Evolutionary conservation across 306 rosid genomes (phyloP).

Genomic region (Clitoria ternatea): DNA sequence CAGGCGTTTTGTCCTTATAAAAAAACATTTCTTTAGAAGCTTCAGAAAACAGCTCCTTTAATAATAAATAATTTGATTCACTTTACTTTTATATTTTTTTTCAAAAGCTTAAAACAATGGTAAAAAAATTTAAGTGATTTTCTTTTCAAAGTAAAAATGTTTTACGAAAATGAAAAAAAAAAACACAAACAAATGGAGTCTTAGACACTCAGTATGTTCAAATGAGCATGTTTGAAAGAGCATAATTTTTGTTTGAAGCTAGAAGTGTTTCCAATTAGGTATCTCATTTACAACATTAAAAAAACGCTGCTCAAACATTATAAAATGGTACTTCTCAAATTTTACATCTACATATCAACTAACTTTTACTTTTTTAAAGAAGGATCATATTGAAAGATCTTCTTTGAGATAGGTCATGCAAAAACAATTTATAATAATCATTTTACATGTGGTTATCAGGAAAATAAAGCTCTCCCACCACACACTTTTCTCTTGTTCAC

Average conservation of each 20-base stretch:
- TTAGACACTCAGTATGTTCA: background rate
- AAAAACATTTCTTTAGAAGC: no score
- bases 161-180: background rate
- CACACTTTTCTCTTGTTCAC: background rate
- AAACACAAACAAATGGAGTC: no score
- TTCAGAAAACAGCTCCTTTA: no score
- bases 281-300: background rate
- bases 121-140: no score
- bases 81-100: no score
- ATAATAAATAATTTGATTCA: no score
- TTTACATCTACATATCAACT: background rate
- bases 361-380: background rate
- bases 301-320: background rate
- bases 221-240: background rate
- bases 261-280: background rate
- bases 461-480: conserved; percentile 12
- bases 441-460: background rate
- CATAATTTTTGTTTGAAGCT: background rate
- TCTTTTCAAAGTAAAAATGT: no score
- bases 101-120: no score
- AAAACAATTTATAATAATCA: background rate
- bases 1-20: no score
- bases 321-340: background rate
- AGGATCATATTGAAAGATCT: background rate
- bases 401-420: background rate